Evolutionary conservation across 2,329 filamentous ascomycete genomes (phyloP).

Genomic region (Fusarium subglutinans): DNA sequence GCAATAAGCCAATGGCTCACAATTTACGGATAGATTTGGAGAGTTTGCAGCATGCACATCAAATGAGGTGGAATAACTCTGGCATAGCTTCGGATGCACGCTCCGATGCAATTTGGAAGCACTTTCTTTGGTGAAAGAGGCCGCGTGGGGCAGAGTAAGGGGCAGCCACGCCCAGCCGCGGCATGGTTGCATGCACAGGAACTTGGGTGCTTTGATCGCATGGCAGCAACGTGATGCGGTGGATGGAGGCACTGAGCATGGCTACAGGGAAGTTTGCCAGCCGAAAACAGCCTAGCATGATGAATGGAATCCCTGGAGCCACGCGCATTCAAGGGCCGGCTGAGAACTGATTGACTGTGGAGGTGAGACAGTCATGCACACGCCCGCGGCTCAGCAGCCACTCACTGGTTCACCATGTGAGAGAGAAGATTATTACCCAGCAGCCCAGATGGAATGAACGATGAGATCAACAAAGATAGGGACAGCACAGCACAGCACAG

Average conservation of each 20-base stretch:
- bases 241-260: constrained; percentile 40
- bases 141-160: constrained; percentile 33
- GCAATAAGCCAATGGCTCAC: not conserved
- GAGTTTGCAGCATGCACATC: not conserved
- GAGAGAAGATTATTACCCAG: constrained; percentile 2
- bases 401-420: constrained; percentile 18
- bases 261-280: constrained; percentile 37
- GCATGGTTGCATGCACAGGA: constrained; percentile 36
- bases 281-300: constrained; percentile 41
- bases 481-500: not conserved
- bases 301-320: constrained; percentile 49
- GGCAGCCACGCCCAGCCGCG: constrained; percentile 21
- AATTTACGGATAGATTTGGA: not conserved
- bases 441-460: constrained; percentile 13
- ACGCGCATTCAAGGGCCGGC: constrained; percentile 47
- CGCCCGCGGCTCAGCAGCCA: constrained; percentile 25
- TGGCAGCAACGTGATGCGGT: constrained; percentile 46
- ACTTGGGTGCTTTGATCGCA: constrained; percentile 39
- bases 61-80: constrained; percentile 15
- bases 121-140: constrained; percentile 15
- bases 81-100: constrained; percentile 21
- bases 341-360: constrained; percentile 29
- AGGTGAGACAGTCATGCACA: constrained; percentile 28
- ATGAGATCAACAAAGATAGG: constrained; percentile 1
- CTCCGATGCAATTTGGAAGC: constrained; percentile 25